Percentiles rank a stretch among this genome's conserved stretches.
phyloP scores from a whole-genome alignment of 2,329 filamentous ascomycete species.

The Fonsecaea monophora region DNA sequence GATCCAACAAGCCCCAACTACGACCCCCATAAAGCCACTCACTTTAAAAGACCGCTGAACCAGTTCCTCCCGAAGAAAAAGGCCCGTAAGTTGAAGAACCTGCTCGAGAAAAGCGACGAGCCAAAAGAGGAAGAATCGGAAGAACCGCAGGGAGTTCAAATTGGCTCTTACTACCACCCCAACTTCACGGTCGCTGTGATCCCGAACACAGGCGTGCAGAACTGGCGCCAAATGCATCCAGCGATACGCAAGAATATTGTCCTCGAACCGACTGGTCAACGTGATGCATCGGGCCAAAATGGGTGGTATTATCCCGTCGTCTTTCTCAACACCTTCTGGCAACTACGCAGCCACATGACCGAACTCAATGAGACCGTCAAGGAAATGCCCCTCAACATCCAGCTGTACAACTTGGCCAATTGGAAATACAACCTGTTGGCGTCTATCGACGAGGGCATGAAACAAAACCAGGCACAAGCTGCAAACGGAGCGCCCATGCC shows the following conservation, averaged over 20 bases:
- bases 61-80: slow-evolving; percentile 94
- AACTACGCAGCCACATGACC: slow-evolving; percentile 88
- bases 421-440: slow-evolving; percentile 92
- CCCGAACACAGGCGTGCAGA: slow-evolving; percentile 75
- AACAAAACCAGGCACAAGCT: slow-evolving; percentile 78
- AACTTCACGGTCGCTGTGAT: slow-evolving; percentile 91
- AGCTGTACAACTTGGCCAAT: slow-evolving; percentile 78
- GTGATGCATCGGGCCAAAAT: slow-evolving; percentile 84
- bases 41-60: slow-evolving; percentile 84
- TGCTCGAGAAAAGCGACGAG: slow-evolving; percentile 64
- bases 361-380: slow-evolving; percentile 88
- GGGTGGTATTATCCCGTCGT: slow-evolving; percentile 92
- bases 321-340: slow-evolving; percentile 97
- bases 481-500: slow-evolving; percentile 74
- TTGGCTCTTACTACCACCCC: slow-evolving; percentile 90
- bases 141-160: slow-evolving; percentile 69
- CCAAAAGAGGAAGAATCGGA: slow-evolving; percentile 46
- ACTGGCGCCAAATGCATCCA: slow-evolving; percentile 71
- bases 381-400: slow-evolving; percentile 79
- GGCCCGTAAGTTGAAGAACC: slow-evolving; percentile 81
- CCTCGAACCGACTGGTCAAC: slow-evolving; percentile 78
- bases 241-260: slow-evolving; percentile 78
- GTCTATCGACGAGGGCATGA: slow-evolving; percentile 84
- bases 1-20: slow-evolving; percentile 77
- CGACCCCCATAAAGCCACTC: slow-evolving; percentile 76